Conservation (phyloP, 1,284 basidiomycete genomes). For the Ceraceosorus guamensis region DNA sequence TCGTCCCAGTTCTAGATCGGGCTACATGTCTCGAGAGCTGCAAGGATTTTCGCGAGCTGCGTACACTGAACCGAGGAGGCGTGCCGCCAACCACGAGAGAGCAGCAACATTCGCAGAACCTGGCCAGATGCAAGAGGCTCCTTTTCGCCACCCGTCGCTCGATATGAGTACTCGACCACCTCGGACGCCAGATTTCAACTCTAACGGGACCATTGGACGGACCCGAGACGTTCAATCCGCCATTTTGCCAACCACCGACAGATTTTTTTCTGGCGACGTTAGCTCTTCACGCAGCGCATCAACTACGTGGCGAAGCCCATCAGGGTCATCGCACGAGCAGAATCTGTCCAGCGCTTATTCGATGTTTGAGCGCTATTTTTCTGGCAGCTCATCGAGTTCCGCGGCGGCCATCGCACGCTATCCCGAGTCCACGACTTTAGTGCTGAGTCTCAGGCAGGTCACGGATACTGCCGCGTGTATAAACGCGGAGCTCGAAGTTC, state of each 20-base stretch:
- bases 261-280: slow-evolving; percentile 5
- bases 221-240: slow-evolving; percentile 3
- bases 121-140: too few relatives aligned
- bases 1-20: neutral
- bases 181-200: neutral
- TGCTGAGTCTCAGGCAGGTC: slow-evolving; percentile 20
- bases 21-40: too few relatives aligned
- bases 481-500: slow-evolving; percentile 25
- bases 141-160: too few relatives aligned
- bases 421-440: slow-evolving; percentile 18
- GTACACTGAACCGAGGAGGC: neutral
- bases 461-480: slow-evolving; percentile 21
- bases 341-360: slow-evolving; percentile 22
- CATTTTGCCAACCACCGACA: neutral
- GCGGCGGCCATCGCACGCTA: too few relatives aligned
- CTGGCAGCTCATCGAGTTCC: neutral
- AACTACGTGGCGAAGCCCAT: neutral
- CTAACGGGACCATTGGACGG: neutral
- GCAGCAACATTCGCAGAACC: too few relatives aligned
- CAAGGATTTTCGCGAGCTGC: neutral
- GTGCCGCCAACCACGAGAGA: neutral
- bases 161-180: neutral
- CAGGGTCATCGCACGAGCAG: slow-evolving; percentile 15
- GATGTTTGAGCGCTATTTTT: slow-evolving; percentile 24
- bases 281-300: too few relatives aligned